phyloP scores from a whole-genome alignment of 2,329 filamentous ascomycete species.

The Cercospora sesami region DNA sequence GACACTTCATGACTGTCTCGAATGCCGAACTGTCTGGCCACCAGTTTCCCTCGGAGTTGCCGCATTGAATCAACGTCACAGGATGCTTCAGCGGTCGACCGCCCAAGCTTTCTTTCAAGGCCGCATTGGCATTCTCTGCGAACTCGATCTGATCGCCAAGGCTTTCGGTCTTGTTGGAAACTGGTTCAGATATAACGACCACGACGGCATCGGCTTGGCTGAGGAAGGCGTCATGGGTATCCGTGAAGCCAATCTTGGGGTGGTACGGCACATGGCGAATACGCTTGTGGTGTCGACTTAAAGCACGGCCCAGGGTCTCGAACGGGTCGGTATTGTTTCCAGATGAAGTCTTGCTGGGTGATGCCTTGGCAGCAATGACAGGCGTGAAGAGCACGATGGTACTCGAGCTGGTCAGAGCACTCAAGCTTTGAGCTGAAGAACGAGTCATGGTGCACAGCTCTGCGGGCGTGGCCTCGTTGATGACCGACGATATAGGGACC shows the following conservation, averaged over 20 bases:
- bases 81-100: conserved; percentile 14
- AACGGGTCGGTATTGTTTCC: conserved; percentile 63
- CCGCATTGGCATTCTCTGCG: conserved; percentile 23
- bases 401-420: conserved; percentile 41
- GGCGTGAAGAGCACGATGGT: conserved; percentile 51
- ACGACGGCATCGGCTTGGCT: conserved; percentile 60
- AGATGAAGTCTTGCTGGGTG: conserved; percentile 42
- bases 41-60: conserved; percentile 20
- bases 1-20: conserved; percentile 24
- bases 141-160: conserved; percentile 30
- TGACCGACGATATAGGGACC: conserved; percentile 6
- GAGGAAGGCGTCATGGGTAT: conserved; percentile 63
- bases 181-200: conserved; percentile 57
- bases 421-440: conserved; percentile 20
- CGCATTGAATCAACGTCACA: conserved; percentile 26
- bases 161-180: conserved; percentile 37
- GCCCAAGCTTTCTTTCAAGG: conserved; percentile 15
- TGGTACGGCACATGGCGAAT: conserved; percentile 73
- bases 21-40: conserved; percentile 26
- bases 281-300: conserved; percentile 60
- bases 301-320: conserved; percentile 65
- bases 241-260: conserved; percentile 62
- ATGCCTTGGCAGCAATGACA: conserved; percentile 38
- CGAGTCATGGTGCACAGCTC: conserved; percentile 24
- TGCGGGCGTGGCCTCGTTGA: conserved; percentile 7